phyloP scores from a whole-genome alignment of 768 basidiomycete species.

The Trametes cingulata region DNA sequence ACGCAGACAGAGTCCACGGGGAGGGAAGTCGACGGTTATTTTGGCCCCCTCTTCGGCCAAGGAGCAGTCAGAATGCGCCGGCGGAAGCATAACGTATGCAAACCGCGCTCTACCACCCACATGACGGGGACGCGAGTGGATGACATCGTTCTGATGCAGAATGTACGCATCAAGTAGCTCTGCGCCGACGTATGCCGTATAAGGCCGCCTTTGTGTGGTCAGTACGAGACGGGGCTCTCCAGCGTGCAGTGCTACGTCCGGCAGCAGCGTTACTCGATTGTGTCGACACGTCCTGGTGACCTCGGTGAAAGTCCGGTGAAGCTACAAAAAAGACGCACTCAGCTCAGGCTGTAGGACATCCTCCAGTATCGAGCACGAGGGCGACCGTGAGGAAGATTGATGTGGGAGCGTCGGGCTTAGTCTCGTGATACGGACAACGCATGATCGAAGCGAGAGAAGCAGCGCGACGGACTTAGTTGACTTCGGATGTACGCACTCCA shows the following conservation, averaged over 20 bases:
- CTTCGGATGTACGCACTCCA: background rate
- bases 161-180: constrained; percentile 8
- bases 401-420: constrained; percentile 2
- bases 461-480: constrained; percentile 2
- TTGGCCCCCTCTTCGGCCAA: background rate
- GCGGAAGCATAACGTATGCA: background rate
- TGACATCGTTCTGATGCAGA: constrained; percentile 11
- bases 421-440: constrained; percentile 17
- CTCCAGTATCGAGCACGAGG: background rate
- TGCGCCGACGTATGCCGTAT: background rate
- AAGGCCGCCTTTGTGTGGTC: background rate
- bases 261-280: background rate
- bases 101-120: constrained; percentile 7
- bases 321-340: background rate
- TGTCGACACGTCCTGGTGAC: background rate
- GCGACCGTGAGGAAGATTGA: constrained; percentile 11
- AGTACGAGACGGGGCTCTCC: background rate
- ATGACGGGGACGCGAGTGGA: constrained; percentile 6
- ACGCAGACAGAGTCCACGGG: constrained; percentile 1
- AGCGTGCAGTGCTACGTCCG: constrained; percentile 3
- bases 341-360: background rate
- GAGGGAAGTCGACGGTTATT: constrained; percentile 15
- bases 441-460: constrained; percentile 18
- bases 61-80: constrained; percentile 9
- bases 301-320: constrained; percentile 17